A percentile compares a stretch with the other conserved stretches of the same genome.
Conservation (phyloP, 2,329 filamentous ascomycete genomes). For the Kalaharituber pfeilii region DNA sequence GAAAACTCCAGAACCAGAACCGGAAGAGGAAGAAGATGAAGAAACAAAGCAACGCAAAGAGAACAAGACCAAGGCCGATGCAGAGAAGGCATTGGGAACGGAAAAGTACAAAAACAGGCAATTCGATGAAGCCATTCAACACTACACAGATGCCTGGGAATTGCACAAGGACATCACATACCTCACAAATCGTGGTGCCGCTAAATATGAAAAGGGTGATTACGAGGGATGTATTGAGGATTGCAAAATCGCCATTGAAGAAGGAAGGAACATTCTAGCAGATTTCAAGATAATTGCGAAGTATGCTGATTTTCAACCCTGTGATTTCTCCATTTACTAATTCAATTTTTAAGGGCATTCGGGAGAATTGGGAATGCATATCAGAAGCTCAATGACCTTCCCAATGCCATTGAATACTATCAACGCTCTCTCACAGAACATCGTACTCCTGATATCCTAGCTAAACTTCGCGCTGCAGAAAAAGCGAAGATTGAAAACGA, state of each 20-base stretch:
- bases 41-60: constrained; percentile 70
- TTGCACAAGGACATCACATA: constrained; percentile 92
- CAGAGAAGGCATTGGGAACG: constrained; percentile 85
- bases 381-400: constrained; percentile 70
- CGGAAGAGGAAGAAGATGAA: constrained; percentile 57
- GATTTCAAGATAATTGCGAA: constrained; percentile 98
- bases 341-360: constrained; percentile 43
- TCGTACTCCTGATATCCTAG: constrained; percentile 81
- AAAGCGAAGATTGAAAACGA: constrained; percentile 64
- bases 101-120: constrained; percentile 97
- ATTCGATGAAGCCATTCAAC: constrained; percentile 83
- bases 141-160: constrained; percentile 94
- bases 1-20: constrained; percentile 43
- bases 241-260: constrained; percentile 74
- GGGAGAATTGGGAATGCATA: constrained; percentile 86
- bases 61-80: constrained; percentile 81
- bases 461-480: constrained; percentile 80
- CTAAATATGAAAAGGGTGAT: constrained; percentile 91
- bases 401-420: constrained; percentile 72
- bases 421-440: constrained; percentile 90
- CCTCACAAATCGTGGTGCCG: constrained; percentile 87
- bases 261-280: constrained; percentile 74
- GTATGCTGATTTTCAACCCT: constrained; percentile 29
- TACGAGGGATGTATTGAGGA: constrained; percentile 71
- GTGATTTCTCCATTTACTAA: constrained; percentile 6